phyloP scores from a whole-genome alignment of 495 filamentous ascomycete genomes.

The Penicillium ochrochloron region DNA sequence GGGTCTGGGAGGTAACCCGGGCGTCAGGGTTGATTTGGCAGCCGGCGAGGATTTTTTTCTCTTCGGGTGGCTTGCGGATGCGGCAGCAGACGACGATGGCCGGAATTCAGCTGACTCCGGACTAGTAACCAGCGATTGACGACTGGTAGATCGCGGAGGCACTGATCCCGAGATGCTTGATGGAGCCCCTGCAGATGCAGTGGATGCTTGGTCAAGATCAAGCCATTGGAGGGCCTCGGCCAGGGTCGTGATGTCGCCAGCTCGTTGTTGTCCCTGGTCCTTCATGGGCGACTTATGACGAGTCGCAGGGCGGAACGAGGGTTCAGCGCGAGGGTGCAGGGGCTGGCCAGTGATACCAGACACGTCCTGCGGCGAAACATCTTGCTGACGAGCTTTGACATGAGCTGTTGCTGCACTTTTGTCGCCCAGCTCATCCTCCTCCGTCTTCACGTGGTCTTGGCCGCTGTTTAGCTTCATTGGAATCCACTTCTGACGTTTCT shows the following conservation, averaged over 20 bases:
- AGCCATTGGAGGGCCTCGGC: background rate
- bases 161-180: slow-evolving; percentile 1
- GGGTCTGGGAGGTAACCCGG: background rate
- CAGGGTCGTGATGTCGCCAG: background rate
- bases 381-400: slow-evolving; percentile 9
- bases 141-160: background rate
- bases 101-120: background rate
- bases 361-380: slow-evolving; percentile 1
- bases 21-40: slow-evolving; percentile 4
- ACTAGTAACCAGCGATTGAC: background rate
- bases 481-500: background rate
- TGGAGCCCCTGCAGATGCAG: background rate
- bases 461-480: background rate
- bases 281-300: background rate
- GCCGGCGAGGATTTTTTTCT: background rate
- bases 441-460: background rate
- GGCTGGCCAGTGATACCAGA: slow-evolving; percentile 3
- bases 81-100: background rate
- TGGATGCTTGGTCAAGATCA: background rate
- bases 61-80: background rate
- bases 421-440: background rate
- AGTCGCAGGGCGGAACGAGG: slow-evolving; percentile 2
- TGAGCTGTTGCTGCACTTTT: slow-evolving; percentile 5
- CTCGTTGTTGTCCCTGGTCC: slow-evolving; percentile 7
- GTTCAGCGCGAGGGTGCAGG: slow-evolving; percentile 9